Evolutionary conservation across 768 basidiomycete species (phyloP).

Genomic region (Ramaria rubella): DNA sequence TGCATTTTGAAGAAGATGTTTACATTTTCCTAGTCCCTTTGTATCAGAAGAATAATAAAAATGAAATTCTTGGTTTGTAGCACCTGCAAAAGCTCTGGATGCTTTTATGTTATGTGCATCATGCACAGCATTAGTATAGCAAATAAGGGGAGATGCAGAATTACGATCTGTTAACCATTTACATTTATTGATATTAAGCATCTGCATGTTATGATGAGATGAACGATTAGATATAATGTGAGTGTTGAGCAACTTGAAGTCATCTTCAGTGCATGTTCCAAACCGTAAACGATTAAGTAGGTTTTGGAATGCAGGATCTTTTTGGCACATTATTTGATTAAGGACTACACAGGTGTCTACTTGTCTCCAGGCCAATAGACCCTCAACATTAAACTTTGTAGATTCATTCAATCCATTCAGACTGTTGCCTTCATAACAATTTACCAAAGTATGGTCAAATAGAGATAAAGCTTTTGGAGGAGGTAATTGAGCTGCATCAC

Average conservation of each 20-base stretch:
- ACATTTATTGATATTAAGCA: background rate
- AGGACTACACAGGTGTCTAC: conserved; percentile 12
- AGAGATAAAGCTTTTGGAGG: background rate
- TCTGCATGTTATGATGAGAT: background rate
- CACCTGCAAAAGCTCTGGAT: background rate
- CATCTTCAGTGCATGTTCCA: conserved; percentile 12
- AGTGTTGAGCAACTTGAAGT: conserved; percentile 12
- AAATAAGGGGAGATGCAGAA: background rate
- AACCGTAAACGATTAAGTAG: conserved; percentile 10
- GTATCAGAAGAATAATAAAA: background rate
- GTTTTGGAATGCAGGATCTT: conserved; percentile 4
- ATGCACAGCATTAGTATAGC: conserved; percentile 1
- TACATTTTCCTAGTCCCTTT: background rate
- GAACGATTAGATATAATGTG: conserved; percentile 13
- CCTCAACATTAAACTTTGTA: conserved; percentile 9
- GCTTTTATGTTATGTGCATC: background rate
- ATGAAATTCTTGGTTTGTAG: background rate
- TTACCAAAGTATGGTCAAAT: conserved; percentile 5
- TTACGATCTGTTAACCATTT: background rate
- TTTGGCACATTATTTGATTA: conserved; percentile 18
- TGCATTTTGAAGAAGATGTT: background rate
- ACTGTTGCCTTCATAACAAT: conserved; percentile 6
- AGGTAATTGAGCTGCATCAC: background rate
- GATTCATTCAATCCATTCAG: conserved; percentile 12
- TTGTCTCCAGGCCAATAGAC: conserved; percentile 13